These are phyloP conservation scores for Scedosporium boydii DNA, from an alignment of 2,329 filamentous ascomycete genomes.

Conservation along the genomic window DNA sequence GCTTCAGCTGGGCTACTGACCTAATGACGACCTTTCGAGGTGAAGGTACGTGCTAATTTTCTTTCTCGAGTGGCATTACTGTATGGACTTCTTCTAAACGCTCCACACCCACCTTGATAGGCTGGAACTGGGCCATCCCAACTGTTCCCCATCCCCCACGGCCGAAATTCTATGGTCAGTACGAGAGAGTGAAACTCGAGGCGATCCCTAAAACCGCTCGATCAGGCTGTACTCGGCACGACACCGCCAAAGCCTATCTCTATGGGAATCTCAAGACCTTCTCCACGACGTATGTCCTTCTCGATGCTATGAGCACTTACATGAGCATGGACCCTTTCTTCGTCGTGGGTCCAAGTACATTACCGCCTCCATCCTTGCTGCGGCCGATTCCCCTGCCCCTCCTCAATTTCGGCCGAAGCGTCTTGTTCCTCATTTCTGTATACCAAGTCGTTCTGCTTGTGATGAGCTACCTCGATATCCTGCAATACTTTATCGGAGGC, in stretches of 20 bases:
- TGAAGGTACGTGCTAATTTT: constrained; percentile 33
- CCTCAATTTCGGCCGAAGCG: constrained; percentile 45
- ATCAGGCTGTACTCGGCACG: constrained; percentile 35
- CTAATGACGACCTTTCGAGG: constrained; percentile 45
- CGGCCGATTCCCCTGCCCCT: constrained; percentile 29
- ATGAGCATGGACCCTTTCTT: constrained; percentile 77
- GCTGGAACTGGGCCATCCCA: constrained; percentile 48
- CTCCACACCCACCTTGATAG: constrained; percentile 17
- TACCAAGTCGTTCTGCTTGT: constrained; percentile 50
- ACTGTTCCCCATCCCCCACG: constrained; percentile 34
- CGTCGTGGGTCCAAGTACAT: constrained; percentile 32
- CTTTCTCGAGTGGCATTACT: neutral
- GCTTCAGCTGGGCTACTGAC: constrained; percentile 47
- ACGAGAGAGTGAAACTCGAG: constrained; percentile 29
- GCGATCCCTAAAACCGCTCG: constrained; percentile 30
- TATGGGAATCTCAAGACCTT: constrained; percentile 33
- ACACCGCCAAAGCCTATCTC: constrained; percentile 35
- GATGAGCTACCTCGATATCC: constrained; percentile 50
- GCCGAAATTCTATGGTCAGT: constrained; percentile 28
- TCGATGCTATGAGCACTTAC: constrained; percentile 61
- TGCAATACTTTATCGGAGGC: constrained; percentile 38
- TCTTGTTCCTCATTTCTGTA: constrained; percentile 46
- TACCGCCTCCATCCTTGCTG: constrained; percentile 33
- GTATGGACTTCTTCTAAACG: neutral
- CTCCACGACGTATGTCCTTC: constrained; percentile 49